phyloP scores from a whole-genome alignment of 2,329 filamentous ascomycete species.

The Pseudocercospora crystallina region DNA sequence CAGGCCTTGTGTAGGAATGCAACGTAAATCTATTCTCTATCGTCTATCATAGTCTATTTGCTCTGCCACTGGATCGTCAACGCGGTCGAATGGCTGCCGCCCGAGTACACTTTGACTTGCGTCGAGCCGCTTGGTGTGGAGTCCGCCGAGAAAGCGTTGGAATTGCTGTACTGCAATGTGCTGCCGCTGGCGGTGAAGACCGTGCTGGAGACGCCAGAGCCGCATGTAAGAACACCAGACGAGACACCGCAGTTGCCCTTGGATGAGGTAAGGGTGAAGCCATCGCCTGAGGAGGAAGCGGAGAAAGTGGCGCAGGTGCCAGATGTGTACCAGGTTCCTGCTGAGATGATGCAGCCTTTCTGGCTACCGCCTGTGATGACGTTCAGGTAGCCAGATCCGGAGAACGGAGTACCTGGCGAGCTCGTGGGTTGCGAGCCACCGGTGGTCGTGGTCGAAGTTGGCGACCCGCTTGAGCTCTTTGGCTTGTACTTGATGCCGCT shows the following conservation, averaged over 20 bases:
- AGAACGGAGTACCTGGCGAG: slow-evolving; percentile 45
- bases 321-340: slow-evolving; percentile 65
- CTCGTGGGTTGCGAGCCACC: slow-evolving; percentile 35
- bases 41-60: slow-evolving; percentile 16
- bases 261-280: slow-evolving; percentile 58
- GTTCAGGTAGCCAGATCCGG: slow-evolving; percentile 61
- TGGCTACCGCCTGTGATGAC: slow-evolving; percentile 51
- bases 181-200: slow-evolving; percentile 42
- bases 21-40: too few relatives aligned
- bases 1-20: too few relatives aligned
- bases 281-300: slow-evolving; percentile 46
- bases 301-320: slow-evolving; percentile 69
- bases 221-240: slow-evolving; percentile 57
- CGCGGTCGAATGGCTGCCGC: slow-evolving; percentile 30
- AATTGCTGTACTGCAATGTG: slow-evolving; percentile 41
- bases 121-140: slow-evolving; percentile 42
- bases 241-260: slow-evolving; percentile 61
- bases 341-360: slow-evolving; percentile 66
- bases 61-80: slow-evolving; percentile 42
- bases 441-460: slow-evolving; percentile 29
- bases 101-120: slow-evolving; percentile 47
- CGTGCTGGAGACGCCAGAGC: slow-evolving; percentile 45
- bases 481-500: slow-evolving; percentile 65
- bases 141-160: slow-evolving; percentile 45
- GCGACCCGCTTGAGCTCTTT: slow-evolving; percentile 45